Conservation (phyloP, 306 rosid genomes). For the Vicia sativa region DNA sequence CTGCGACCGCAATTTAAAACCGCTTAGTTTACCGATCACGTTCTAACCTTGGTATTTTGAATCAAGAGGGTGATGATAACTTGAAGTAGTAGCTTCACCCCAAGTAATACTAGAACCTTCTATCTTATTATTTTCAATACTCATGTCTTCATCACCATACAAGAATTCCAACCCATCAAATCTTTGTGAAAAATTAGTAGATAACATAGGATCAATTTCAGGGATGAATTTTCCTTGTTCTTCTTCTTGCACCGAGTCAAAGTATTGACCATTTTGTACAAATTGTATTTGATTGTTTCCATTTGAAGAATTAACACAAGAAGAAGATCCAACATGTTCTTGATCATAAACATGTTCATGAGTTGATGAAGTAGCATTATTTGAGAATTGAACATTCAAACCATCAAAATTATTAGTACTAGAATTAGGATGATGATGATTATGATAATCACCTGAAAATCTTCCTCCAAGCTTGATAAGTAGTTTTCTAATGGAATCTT, state of each 20-base stretch:
- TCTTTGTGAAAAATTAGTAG: constrained; percentile 41
- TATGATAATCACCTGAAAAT: constrained; percentile 47
- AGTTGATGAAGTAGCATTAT: constrained; percentile 25
- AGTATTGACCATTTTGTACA: constrained; percentile 34
- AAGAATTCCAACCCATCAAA: constrained; percentile 65
- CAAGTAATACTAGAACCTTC: constrained; percentile 32
- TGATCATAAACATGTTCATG: constrained; percentile 26
- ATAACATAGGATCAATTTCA: constrained; percentile 41
- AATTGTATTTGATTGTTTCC: constrained; percentile 40
- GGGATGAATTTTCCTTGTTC: constrained; percentile 47
- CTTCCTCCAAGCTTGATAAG: constrained; percentile 79
- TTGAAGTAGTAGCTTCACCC: constrained; percentile 30
- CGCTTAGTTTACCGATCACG: not conserved
- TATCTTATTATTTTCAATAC: constrained; percentile 31
- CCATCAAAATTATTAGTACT: constrained; percentile 37
- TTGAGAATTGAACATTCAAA: constrained; percentile 44
- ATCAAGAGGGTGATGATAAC: constrained; percentile 43
- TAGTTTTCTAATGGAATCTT: constrained; percentile 59
- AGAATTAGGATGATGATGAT: constrained; percentile 27
- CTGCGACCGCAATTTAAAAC: not conserved
- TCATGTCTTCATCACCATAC: constrained; percentile 43
- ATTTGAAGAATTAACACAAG: constrained; percentile 17
- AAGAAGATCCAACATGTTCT: constrained; percentile 43
- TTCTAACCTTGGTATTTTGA: constrained; percentile 39
- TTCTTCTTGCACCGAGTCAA: constrained; percentile 45